Percentiles rank a stretch among this genome's conserved stretches.
phyloP scores from a whole-genome alignment of 768 basidiomycete genomes.

The Imleria badia region DNA sequence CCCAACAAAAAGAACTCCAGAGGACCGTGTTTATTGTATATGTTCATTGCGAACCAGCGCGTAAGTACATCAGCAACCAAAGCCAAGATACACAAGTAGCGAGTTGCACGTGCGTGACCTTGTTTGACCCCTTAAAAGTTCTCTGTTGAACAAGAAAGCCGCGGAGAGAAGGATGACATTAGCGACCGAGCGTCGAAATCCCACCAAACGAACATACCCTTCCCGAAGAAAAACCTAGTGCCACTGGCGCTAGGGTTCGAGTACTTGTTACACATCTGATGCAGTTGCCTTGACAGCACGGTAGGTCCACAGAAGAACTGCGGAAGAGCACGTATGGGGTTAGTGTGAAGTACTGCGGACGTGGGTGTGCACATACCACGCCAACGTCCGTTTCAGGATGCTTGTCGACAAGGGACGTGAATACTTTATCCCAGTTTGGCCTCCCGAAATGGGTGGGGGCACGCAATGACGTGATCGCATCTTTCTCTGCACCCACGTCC shows the following conservation, averaged over 20 bases:
- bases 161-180: background rate
- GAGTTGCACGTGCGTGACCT: background rate
- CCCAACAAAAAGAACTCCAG: background rate
- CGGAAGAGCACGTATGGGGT: background rate
- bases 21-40: background rate
- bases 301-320: slow-evolving; percentile 87
- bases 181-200: background rate
- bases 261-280: slow-evolving; percentile 82
- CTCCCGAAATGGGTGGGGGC: slow-evolving; percentile 93
- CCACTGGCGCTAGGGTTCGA: slow-evolving; percentile 67
- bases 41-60: slow-evolving; percentile 2
- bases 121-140: slow-evolving; percentile 15
- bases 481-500: slow-evolving; percentile 91
- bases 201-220: slow-evolving; percentile 50
- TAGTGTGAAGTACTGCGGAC: background rate
- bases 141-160: slow-evolving; percentile 11
- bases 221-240: slow-evolving; percentile 90
- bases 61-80: background rate
- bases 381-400: slow-evolving; percentile 90
- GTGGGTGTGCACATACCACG: slow-evolving; percentile 47
- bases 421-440: slow-evolving; percentile 82
- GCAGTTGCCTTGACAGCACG: slow-evolving; percentile 66
- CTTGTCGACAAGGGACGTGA: slow-evolving; percentile 70
- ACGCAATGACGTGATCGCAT: slow-evolving; percentile 84
- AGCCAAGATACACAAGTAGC: background rate